Evolutionary conservation across 2,329 filamentous ascomycete genomes (phyloP).

Genomic region (Diaporthe citri): DNA sequence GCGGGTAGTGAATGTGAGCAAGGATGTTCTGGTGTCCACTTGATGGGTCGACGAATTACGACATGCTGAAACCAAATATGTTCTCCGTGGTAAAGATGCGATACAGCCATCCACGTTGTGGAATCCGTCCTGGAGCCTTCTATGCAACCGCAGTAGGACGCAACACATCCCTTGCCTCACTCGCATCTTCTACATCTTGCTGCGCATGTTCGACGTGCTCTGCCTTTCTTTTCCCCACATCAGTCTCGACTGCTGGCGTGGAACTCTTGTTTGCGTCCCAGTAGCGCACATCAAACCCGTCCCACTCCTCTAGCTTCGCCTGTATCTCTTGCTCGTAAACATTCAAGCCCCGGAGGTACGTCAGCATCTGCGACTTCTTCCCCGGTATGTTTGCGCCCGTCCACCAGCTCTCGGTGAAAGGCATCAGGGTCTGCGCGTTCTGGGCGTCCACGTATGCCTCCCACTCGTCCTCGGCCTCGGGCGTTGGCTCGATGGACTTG

Average conservation of each 20-base stretch:
- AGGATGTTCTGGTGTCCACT: too few species aligned
- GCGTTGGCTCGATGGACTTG: slow-evolving; percentile 30
- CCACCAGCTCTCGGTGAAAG: slow-evolving; percentile 33
- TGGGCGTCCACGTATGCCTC: slow-evolving; percentile 20
- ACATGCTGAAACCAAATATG: too few species aligned
- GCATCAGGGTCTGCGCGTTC: slow-evolving; percentile 31
- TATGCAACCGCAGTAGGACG: slow-evolving; percentile 7
- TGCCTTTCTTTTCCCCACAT: not conserved
- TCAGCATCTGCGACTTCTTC: slow-evolving; percentile 31
- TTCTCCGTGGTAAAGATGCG: too few species aligned
- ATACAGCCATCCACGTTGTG: too few species aligned
- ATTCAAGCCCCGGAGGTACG: slow-evolving; percentile 2
- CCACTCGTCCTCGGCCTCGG: slow-evolving; percentile 29
- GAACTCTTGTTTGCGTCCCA: not conserved
- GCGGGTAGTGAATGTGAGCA: too few species aligned
- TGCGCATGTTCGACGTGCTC: not conserved
- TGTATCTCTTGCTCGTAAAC: slow-evolving; percentile 9
- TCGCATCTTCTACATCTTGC: not conserved
- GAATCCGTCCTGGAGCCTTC: not conserved
- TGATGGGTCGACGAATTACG: too few species aligned
- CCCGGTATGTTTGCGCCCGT: slow-evolving; percentile 25
- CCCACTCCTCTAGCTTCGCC: slow-evolving; percentile 11
- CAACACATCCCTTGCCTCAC: slow-evolving; percentile 26
- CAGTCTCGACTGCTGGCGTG: not conserved
- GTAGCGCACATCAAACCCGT: slow-evolving; percentile 33